A percentile compares a stretch with the other conserved stretches of the same genome.
Conservation (phyloP, 2,329 filamentous ascomycete genomes). For the Phaeophleospora eucalypticola region DNA sequence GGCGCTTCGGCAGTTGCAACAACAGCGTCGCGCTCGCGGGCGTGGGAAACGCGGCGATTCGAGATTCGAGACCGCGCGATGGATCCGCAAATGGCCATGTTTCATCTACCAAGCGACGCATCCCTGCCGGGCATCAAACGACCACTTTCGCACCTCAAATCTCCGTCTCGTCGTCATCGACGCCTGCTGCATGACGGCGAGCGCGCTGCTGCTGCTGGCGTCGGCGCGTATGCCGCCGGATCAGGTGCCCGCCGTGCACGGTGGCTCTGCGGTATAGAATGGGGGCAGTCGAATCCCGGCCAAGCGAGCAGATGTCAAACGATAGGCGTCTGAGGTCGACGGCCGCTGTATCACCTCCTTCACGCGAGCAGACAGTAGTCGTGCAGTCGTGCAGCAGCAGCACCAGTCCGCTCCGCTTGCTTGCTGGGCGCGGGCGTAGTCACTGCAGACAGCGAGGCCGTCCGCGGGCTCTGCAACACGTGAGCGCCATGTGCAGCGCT, state of each 20-base stretch:
- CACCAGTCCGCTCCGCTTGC: too few species aligned
- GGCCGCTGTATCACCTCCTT: conserved; percentile 16
- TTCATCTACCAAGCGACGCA: conserved; percentile 16
- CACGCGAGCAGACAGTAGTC: conserved; percentile 6
- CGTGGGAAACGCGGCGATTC: not conserved
- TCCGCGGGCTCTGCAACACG: conserved; percentile 11
- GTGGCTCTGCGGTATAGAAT: not conserved
- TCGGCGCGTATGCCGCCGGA: not conserved
- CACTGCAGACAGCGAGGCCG: too few species aligned
- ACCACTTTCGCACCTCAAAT: conserved; percentile 19
- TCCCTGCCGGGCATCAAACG: conserved; percentile 22
- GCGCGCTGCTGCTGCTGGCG: not conserved
- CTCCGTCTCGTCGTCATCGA: conserved; percentile 16
- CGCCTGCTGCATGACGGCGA: conserved; percentile 4
- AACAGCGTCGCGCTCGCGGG: not conserved
- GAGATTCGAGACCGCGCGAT: not conserved
- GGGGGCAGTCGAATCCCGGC: conserved; percentile 1
- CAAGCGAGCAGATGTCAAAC: conserved; percentile 22
- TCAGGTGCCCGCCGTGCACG: conserved; percentile 2
- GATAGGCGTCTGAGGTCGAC: conserved; percentile 19
- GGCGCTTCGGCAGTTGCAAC: not conserved
- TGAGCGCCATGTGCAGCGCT: conserved; percentile 18
- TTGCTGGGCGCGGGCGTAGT: too few species aligned
- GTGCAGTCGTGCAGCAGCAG: not conserved
- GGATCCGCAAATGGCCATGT: conserved; percentile 8